Conservation (phyloP, 2,329 filamentous ascomycete genomes). For the Sarocladium kiliense region DNA sequence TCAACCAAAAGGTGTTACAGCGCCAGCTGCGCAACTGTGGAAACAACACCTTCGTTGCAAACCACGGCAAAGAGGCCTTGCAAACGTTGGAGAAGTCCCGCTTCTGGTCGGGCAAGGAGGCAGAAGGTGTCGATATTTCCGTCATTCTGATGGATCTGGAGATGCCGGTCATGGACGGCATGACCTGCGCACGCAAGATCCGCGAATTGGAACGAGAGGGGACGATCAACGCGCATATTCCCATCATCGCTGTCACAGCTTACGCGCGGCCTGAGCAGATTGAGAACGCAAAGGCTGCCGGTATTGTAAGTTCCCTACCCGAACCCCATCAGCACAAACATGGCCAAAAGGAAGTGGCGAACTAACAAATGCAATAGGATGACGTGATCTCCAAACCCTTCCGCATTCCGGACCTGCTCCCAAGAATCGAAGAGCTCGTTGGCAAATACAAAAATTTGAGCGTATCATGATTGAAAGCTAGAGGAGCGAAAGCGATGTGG, state of each 20-base stretch:
- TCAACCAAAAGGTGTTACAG: slow-evolving; percentile 61
- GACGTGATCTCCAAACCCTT: slow-evolving; percentile 79
- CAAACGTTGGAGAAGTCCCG: slow-evolving; percentile 50
- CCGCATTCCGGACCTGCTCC: slow-evolving; percentile 64
- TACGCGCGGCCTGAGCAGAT: slow-evolving; percentile 74
- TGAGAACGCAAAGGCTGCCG: slow-evolving; percentile 62
- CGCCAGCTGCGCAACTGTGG: slow-evolving; percentile 57
- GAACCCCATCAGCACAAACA: not conserved
- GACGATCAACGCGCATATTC: slow-evolving; percentile 60
- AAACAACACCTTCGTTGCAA: slow-evolving; percentile 57
- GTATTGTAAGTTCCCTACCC: slow-evolving; percentile 53
- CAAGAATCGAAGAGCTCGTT: slow-evolving; percentile 58
- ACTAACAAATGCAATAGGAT: slow-evolving; percentile 38
- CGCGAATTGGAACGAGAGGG: slow-evolving; percentile 61
- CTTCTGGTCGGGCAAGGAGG: slow-evolving; percentile 48
- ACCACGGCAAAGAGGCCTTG: slow-evolving; percentile 59
- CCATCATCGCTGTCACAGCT: slow-evolving; percentile 78
- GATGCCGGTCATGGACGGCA: slow-evolving; percentile 80
- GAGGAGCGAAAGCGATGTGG: not conserved
- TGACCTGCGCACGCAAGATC: slow-evolving; percentile 66
- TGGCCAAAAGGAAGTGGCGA: not conserved
- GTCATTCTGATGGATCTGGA: slow-evolving; percentile 77
- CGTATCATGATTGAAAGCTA: slow-evolving; percentile 12
- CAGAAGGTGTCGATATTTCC: slow-evolving; percentile 49
- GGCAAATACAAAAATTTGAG: slow-evolving; percentile 31